These are phyloP conservation scores for Pythium plurisporium DNA, from an alignment of 352 stramenopile genomes.

Conservation along the genomic window DNA sequence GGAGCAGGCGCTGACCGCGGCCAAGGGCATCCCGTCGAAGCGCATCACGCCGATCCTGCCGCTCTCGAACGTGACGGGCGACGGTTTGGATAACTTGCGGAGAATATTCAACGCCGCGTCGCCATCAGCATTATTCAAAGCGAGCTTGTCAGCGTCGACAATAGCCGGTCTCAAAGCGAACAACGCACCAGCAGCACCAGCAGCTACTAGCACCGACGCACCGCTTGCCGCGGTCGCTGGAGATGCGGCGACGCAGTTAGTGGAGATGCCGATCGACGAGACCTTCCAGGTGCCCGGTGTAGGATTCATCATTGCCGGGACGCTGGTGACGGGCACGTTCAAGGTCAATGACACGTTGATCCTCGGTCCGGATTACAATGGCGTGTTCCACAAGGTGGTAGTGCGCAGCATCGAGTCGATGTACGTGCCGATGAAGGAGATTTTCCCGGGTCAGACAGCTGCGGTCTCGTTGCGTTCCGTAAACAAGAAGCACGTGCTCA, in stretches of 20 bases:
- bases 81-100: conserved; percentile 82
- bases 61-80: conserved; percentile 97
- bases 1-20: conserved; percentile 81
- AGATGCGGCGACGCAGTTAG: conserved; percentile 25
- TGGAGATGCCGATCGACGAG: conserved; percentile 88
- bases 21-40: conserved; percentile 87
- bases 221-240: conserved; percentile 1
- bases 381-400: conserved; percentile 81
- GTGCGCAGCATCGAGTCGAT: conserved; percentile 88
- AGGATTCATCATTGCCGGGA: conserved; percentile 92
- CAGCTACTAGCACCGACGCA: not conserved
- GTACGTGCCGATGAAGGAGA: conserved; percentile 88
- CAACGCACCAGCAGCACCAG: conserved; percentile 19
- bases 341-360: conserved; percentile 85
- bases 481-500: conserved; percentile 86
- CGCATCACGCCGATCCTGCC: conserved; percentile 95
- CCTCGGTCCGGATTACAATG: conserved; percentile 88
- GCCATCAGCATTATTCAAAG: conserved; percentile 67
- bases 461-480: conserved; percentile 84
- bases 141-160: conserved; percentile 52
- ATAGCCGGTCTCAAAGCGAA: conserved; percentile 58
- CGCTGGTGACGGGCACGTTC: conserved; percentile 90
- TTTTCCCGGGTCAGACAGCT: conserved; percentile 80
- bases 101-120: conserved; percentile 70
- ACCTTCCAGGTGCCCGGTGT: conserved; percentile 92